phyloP scores from a whole-genome alignment of 768 basidiomycete species.

The Naganishia antarctica region DNA sequence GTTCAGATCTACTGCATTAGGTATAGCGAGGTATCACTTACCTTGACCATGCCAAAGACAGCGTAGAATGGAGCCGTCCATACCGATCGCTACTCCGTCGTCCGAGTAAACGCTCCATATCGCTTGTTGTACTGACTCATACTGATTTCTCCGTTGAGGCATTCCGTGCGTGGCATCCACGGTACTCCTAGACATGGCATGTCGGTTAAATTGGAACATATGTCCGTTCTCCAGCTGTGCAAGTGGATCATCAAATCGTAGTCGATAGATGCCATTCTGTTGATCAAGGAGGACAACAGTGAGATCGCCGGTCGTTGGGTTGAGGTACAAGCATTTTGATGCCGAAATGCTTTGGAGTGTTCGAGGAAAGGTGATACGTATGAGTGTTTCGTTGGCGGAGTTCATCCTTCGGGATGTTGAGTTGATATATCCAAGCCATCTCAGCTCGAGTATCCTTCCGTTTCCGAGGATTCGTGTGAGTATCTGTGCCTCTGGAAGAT shows the following conservation, averaged over 20 bases:
- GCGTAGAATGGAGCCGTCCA: background rate
- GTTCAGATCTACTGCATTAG: too few relatives aligned
- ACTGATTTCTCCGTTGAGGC: background rate
- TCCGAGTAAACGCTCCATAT: conserved; percentile 13
- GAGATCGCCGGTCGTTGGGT: conserved; percentile 30
- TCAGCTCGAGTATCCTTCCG: conserved; percentile 40
- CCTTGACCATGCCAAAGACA: conserved; percentile 2
- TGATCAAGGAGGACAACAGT: conserved; percentile 34
- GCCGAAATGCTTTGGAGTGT: conserved; percentile 10
- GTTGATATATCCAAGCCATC: conserved; percentile 23
- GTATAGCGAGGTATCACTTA: background rate
- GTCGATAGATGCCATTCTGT: conserved; percentile 36
- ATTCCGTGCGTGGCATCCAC: background rate
- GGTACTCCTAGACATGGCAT: background rate
- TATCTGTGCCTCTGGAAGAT: conserved; percentile 32
- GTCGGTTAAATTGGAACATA: conserved; percentile 5
- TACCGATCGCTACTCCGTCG: background rate
- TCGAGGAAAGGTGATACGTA: conserved; percentile 40
- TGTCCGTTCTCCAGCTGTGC: conserved; percentile 22
- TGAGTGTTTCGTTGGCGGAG: conserved; percentile 23
- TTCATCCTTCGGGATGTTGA: background rate
- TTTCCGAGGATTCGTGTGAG: conserved; percentile 40
- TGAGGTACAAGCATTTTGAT: conserved; percentile 30
- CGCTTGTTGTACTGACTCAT: background rate
- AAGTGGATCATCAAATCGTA: conserved; percentile 30